These are phyloP conservation scores for Phytopythium aichiense DNA, from an alignment of 352 stramenopile species.

Conservation along the genomic window DNA sequence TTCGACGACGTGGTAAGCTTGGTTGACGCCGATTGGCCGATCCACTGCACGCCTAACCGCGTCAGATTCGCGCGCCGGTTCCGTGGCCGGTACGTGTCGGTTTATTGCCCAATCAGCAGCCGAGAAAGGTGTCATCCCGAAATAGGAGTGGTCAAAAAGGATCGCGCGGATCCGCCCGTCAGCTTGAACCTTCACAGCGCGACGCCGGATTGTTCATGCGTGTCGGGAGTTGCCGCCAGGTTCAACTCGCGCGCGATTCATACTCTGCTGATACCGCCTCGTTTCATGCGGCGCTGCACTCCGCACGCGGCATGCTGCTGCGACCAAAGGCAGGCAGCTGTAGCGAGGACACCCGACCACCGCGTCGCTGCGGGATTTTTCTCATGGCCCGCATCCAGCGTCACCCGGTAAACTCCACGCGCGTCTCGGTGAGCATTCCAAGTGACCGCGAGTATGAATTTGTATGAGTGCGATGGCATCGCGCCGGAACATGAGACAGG, in stretches of 20 bases:
- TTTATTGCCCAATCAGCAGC: not conserved
- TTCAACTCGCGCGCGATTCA: not conserved
- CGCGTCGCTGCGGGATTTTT: not conserved
- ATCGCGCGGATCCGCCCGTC: not conserved
- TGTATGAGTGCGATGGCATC: too few relatives aligned
- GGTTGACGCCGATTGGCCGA: not conserved
- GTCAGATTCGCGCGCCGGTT: not conserved
- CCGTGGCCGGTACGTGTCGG: too few relatives aligned
- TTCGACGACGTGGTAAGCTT: not conserved
- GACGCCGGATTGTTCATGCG: too few relatives aligned
- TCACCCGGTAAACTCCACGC: not conserved
- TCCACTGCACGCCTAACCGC: not conserved
- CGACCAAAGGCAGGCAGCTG: too few relatives aligned
- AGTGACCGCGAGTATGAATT: not conserved
- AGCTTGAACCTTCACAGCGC: not conserved
- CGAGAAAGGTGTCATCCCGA: not conserved
- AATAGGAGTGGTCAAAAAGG: not conserved
- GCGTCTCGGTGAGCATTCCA: slow-evolving; percentile 2
- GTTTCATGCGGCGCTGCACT: too few relatives aligned
- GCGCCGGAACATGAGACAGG: too few relatives aligned
- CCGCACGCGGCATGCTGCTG: too few relatives aligned
- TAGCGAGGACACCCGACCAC: too few relatives aligned
- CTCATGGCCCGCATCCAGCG: not conserved
- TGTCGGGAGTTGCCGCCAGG: not conserved
- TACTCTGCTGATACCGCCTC: not conserved